Percentiles rank a stretch among this genome's conserved stretches.
phyloP scores from a whole-genome alignment of 495 filamentous ascomycete genomes.

The Mytilinidion resinicola region DNA sequence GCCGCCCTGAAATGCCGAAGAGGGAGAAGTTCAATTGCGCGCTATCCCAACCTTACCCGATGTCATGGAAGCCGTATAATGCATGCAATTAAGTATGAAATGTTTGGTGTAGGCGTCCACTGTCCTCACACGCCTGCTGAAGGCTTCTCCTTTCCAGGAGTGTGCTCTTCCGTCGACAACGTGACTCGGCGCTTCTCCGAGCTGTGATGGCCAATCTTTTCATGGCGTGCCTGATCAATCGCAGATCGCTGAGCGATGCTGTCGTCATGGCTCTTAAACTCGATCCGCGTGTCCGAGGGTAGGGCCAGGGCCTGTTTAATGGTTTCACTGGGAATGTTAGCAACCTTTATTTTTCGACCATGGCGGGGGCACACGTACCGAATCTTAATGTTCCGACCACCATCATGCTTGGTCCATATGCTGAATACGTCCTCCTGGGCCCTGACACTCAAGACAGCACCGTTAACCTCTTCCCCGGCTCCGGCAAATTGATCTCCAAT shows the following conservation, averaged over 20 bases:
- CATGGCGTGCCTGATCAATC: conserved; percentile 36
- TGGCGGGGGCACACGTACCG: conserved; percentile 51
- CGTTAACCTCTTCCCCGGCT: conserved; percentile 89
- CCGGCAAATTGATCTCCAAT: conserved; percentile 94
- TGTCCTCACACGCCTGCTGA: conserved; percentile 2
- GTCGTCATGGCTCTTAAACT: conserved; percentile 86
- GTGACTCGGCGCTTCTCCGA: conserved; percentile 33
- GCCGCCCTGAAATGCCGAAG: conserved; percentile 13
- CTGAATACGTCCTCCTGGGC: conserved; percentile 95
- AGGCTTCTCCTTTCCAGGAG: conserved; percentile 25
- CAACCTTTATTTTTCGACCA: not conserved
- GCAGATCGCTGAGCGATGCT: conserved; percentile 37
- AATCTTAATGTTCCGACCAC: conserved; percentile 92
- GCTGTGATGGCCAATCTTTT: conserved; percentile 28
- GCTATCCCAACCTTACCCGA: conserved; percentile 14
- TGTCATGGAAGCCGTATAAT: conserved; percentile 22
- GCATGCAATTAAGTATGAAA: conserved; percentile 21
- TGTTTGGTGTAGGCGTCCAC: not conserved
- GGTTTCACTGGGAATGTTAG: conserved; percentile 59
- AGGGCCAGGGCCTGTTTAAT: conserved; percentile 83
- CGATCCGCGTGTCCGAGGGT: conserved; percentile 80
- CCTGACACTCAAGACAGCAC: conserved; percentile 85
- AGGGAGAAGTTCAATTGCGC: conserved; percentile 8
- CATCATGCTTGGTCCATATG: conserved; percentile 91
- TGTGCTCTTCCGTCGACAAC: conserved; percentile 22